These are phyloP conservation scores for Xylariales sp. DNA, from an alignment of 2,329 filamentous ascomycete genomes.

Conservation along the genomic window DNA sequence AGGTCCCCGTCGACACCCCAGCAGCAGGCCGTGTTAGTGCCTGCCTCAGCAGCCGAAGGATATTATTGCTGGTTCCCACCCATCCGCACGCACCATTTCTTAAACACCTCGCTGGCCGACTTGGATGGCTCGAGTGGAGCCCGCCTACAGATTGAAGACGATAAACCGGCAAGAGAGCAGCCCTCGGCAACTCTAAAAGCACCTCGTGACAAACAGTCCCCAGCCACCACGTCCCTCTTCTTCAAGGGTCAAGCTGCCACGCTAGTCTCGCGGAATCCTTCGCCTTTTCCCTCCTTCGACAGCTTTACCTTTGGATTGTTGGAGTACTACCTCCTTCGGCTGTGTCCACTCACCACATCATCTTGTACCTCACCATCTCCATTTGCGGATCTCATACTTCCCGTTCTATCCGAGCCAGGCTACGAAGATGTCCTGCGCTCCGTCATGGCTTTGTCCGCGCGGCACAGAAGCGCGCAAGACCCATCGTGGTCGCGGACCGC, in stretches of 20 bases:
- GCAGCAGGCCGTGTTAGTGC: constrained; percentile 11
- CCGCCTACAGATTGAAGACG: neutral
- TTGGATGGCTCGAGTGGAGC: neutral
- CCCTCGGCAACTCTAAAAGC: neutral
- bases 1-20: constrained; percentile 6
- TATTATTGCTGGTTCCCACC: constrained; percentile 9
- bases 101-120: constrained; percentile 5
- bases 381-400: constrained; percentile 11
- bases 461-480: constrained; percentile 10
- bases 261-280: neutral
- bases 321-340: constrained; percentile 9
- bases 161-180: neutral
- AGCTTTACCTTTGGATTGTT: constrained; percentile 5
- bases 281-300: neutral
- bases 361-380: constrained; percentile 9
- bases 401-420: constrained; percentile 7
- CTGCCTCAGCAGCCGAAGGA: too few species aligned
- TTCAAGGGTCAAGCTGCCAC: too few species aligned
- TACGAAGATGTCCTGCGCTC: constrained; percentile 9
- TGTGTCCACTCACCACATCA: constrained; percentile 11
- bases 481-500: constrained; percentile 8
- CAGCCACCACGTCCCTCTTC: too few species aligned
- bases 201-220: too few species aligned
- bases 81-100: constrained; percentile 10
- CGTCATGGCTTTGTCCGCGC: constrained; percentile 11